Percentiles rank a stretch among this genome's conserved stretches.
These are phyloP conservation scores for Penicillium daleae DNA, from an alignment of 495 filamentous ascomycete genomes.

Conservation along the genomic window DNA sequence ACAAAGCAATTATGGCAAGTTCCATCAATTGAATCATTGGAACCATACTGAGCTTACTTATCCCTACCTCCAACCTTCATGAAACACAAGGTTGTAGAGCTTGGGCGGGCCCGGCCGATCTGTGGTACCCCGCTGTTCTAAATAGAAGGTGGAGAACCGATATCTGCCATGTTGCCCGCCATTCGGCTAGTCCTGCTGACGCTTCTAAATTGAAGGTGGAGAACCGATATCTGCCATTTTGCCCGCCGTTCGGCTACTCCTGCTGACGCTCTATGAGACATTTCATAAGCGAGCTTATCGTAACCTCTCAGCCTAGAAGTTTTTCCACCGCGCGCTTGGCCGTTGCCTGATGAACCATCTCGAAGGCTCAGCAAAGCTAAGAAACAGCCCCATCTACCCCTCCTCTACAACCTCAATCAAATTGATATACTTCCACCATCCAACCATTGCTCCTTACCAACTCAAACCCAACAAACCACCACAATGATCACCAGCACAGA, in stretches of 20 bases:
- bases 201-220: not conserved
- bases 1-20: too few species aligned
- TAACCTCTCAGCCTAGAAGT: not conserved
- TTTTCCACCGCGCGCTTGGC: not conserved
- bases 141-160: too few species aligned
- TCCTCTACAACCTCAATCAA: not conserved
- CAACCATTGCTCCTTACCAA: not conserved
- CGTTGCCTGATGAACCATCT: not conserved
- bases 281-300: not conserved
- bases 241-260: not conserved
- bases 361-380: not conserved
- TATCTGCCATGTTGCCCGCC: not conserved
- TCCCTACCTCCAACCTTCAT: not conserved
- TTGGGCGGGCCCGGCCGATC: too few species aligned
- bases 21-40: not conserved
- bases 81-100: not conserved
- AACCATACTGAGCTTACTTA: not conserved
- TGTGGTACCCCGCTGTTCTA: not conserved
- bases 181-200: not conserved
- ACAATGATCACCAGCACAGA: slow-evolving; percentile 22
- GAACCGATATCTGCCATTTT: not conserved
- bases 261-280: too few species aligned
- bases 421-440: not conserved
- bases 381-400: too few species aligned
- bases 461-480: not conserved